phyloP scores from a whole-genome alignment of 306 rosid species.

The Senna tora region DNA sequence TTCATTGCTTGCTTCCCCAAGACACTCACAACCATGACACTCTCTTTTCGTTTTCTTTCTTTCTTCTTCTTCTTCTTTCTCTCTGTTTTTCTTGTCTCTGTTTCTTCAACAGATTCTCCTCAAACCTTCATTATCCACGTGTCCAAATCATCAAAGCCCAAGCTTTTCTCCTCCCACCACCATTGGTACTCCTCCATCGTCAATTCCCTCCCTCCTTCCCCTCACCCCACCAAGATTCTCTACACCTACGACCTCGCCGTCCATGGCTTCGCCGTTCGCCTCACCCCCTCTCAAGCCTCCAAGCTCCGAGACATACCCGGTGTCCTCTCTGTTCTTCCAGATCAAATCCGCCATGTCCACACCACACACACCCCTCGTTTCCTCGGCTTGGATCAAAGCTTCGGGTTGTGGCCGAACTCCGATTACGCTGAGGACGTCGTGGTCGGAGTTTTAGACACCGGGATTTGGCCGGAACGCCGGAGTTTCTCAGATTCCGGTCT shows the following conservation, averaged over 20 bases:
- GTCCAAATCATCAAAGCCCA: slow-evolving; percentile 56
- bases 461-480: slow-evolving; percentile 77
- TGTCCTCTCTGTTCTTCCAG: slow-evolving; percentile 65
- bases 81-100: slow-evolving; percentile 29
- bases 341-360: slow-evolving; percentile 71
- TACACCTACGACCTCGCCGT: slow-evolving; percentile 63
- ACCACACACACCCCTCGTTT: slow-evolving; percentile 75
- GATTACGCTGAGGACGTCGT: slow-evolving; percentile 67
- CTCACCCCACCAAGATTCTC: slow-evolving; percentile 58
- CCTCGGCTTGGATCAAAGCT: slow-evolving; percentile 60
- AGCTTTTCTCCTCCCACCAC: slow-evolving; percentile 56
- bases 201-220: slow-evolving; percentile 66
- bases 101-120: slow-evolving; percentile 45
- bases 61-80: neutral
- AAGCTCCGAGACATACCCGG: slow-evolving; percentile 44
- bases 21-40: neutral
- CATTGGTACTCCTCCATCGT: slow-evolving; percentile 75
- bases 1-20: neutral
- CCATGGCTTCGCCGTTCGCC: slow-evolving; percentile 74
- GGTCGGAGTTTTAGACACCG: slow-evolving; percentile 77
- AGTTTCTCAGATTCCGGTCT: slow-evolving; percentile 63
- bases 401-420: slow-evolving; percentile 67
- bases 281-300: slow-evolving; percentile 55
- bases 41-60: neutral
- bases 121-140: slow-evolving; percentile 79